Evolutionary conservation across 768 basidiomycete genomes (phyloP).

Genomic region (Trametes cinnabarina): DNA sequence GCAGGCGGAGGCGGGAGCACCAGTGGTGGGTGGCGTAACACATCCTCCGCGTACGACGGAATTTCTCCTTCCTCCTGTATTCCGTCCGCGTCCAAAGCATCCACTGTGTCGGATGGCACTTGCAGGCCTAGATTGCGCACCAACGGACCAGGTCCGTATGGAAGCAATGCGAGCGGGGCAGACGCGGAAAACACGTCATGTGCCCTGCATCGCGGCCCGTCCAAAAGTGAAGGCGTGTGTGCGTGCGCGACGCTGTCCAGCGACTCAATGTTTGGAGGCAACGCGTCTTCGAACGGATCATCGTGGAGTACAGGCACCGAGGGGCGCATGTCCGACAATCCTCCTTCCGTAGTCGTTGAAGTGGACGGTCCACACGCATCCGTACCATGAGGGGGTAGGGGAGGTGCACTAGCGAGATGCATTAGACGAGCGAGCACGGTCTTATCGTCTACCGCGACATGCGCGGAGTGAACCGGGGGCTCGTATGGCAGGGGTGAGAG

Average conservation of each 20-base stretch:
- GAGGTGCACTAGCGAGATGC: constrained; percentile 28
- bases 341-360: background rate
- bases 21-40: constrained; percentile 8
- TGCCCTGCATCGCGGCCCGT: background rate
- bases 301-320: constrained; percentile 23
- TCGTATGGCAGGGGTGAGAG: constrained; percentile 7
- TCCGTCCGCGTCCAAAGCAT: background rate
- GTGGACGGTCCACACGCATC: background rate
- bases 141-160: background rate
- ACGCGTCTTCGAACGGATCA: constrained; percentile 21
- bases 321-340: constrained; percentile 15
- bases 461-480: constrained; percentile 24
- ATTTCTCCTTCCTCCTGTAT: constrained; percentile 6
- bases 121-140: background rate
- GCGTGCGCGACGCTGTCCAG: background rate
- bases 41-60: constrained; percentile 21
- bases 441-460: constrained; percentile 40
- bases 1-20: constrained; percentile 26
- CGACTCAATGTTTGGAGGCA: constrained; percentile 13
- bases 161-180: background rate
- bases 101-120: background rate
- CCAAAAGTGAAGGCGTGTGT: constrained; percentile 1
- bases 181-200: constrained; percentile 5
- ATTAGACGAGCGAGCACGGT: constrained; percentile 32
- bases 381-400: background rate